Evolutionary conservation across 1,284 basidiomycete genomes (phyloP).

Genomic region (Puccinia coronata): DNA sequence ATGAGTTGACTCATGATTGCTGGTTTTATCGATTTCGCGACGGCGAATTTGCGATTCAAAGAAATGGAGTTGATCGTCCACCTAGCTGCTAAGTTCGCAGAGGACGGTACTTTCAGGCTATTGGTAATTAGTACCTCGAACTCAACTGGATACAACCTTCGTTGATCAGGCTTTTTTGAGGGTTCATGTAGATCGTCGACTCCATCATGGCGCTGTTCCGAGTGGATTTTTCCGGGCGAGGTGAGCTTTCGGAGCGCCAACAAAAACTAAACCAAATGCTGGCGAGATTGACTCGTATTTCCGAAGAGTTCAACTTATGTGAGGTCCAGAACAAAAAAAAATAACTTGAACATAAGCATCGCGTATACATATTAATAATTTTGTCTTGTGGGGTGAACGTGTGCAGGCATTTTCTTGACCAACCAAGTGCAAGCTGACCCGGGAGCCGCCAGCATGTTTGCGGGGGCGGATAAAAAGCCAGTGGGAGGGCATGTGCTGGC

Average conservation of each 20-base stretch:
- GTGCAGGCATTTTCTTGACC: constrained; percentile 78
- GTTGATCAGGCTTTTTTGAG: background rate
- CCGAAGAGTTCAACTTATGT: constrained; percentile 79
- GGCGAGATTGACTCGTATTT: constrained; percentile 81
- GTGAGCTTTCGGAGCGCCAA: constrained; percentile 86
- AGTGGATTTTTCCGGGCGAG: constrained; percentile 85
- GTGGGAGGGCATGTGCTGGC: constrained; percentile 76
- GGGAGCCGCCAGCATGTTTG: constrained; percentile 90
- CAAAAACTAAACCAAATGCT: constrained; percentile 74
- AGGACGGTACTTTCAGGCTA: constrained; percentile 60
- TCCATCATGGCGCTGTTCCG: constrained; percentile 90
- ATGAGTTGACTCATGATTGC: no score
- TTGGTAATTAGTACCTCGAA: constrained; percentile 66
- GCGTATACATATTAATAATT: no score
- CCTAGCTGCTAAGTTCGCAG: constrained; percentile 64
- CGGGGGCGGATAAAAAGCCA: constrained; percentile 66
- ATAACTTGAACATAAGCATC: background rate
- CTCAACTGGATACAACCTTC: no score
- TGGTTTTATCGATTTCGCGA: background rate
- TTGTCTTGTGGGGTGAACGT: no score
- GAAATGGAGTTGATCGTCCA: constrained; percentile 82
- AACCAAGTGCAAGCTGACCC: constrained; percentile 85
- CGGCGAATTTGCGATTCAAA: constrained; percentile 55
- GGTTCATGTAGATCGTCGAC: constrained; percentile 71
- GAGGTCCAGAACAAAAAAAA: constrained; percentile 6